Base-by-base conservation (phyloP, 2,329 filamentous ascomycete genomes). In the Penicillium sp. region DNA sequence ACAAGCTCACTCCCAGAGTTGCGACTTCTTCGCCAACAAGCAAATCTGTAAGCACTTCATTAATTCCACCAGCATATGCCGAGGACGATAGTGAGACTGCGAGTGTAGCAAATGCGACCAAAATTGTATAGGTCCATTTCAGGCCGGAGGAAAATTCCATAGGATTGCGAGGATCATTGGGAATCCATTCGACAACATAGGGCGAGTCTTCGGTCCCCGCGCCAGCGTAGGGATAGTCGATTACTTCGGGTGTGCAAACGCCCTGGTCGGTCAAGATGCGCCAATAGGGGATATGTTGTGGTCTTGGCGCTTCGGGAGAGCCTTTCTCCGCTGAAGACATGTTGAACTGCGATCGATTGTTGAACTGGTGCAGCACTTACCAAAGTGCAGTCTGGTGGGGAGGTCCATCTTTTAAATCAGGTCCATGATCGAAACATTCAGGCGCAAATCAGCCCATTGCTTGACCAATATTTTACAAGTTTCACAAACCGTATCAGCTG, bases 1-100 rank as follows among this genome's bases (percentile, higher is more conserved):
- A 76, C 29, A 77, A 63, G 14, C 74, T 74, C 7, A 76, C 65
- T 14, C 73, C 74, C 10, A 75, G 66, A 2, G 67, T 71, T 4
- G 63, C 65, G 11, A 68, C 69, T 61, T 74, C 71, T 8, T 61
- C 29, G 14, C 65, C 58, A 27, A 71, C 54, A 4, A 67, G 11
- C 45, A 76, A 74, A 7, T 60, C 52, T 9, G 10, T 13, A 14
- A 69, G 59, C 27, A 74, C 67, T 49, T 70, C 48, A 5, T 52
- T 26, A 3, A 71, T 59, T 13, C 68, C 67, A 33, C 72, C 71
- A 9, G 64, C 64, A 46, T 71, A 74, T 8, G 71, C 70, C 1
- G 70, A 72, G 2, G 72, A 75, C 13, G 67, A 69, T 22, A 75
- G 67, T 24, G 72, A 59, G 27, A 75, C 69, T 29, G 72, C 71